A percentile compares a stretch with the other conserved stretches of the same genome.
Conservation (phyloP, 2,329 filamentous ascomycete species). For the Arthrobotrys megalospora region DNA sequence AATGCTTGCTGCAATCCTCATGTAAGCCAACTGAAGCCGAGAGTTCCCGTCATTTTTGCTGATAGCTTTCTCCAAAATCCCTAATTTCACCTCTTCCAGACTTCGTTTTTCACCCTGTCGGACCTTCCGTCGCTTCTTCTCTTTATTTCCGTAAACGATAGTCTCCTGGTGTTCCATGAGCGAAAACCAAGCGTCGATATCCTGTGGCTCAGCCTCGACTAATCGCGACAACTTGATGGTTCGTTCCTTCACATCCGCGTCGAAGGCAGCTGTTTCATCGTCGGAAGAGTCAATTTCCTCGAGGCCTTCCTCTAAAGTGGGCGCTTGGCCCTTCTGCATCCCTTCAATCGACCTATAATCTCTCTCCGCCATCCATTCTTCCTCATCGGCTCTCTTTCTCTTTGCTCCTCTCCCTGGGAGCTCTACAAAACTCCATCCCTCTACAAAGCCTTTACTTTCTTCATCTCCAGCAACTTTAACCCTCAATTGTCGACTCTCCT, state of each 20-base stretch:
- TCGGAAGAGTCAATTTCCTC: constrained; percentile 52
- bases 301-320: constrained; percentile 44
- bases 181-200: constrained; percentile 81
- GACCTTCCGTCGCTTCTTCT: constrained; percentile 68
- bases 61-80: constrained; percentile 84
- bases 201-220: constrained; percentile 77
- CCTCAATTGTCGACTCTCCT: constrained; percentile 61
- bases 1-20: constrained; percentile 80
- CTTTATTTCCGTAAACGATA: constrained; percentile 70
- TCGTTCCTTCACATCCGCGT: constrained; percentile 51
- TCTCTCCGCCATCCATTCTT: background rate
- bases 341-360: constrained; percentile 56
- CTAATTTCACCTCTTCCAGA: constrained; percentile 83
- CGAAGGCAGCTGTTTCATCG: constrained; percentile 40
- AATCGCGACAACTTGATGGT: constrained; percentile 66
- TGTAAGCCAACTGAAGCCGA: constrained; percentile 76
- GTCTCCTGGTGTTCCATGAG: constrained; percentile 84
- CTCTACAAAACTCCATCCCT: constrained; percentile 62
- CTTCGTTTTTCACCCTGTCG: constrained; percentile 71
- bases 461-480: constrained; percentile 60
- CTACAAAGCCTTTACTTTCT: constrained; percentile 60
- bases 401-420: constrained; percentile 52
- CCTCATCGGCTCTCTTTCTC: constrained; percentile 40
- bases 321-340: constrained; percentile 49
- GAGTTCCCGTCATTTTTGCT: constrained; percentile 72